These are phyloP conservation scores for Syncephalastrum contaminatum DNA, from an alignment of 371 early-diverging fungal genomes.

Conservation along the genomic window DNA sequence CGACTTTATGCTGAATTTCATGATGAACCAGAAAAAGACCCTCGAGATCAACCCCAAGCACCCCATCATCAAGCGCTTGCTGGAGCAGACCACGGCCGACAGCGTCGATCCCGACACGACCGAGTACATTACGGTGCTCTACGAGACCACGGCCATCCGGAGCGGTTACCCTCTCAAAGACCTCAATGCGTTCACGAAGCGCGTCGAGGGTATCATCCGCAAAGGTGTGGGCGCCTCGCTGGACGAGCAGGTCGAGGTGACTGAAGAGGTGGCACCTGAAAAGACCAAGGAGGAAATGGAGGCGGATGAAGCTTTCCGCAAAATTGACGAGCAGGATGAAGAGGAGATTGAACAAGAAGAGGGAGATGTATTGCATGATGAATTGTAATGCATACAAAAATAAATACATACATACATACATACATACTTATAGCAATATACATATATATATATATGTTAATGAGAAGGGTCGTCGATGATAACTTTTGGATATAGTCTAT, in stretches of 20 bases:
- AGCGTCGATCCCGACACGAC: constrained; percentile 50
- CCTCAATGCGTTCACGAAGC: constrained; percentile 58
- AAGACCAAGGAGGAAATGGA: constrained; percentile 38
- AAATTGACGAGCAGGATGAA: constrained; percentile 11
- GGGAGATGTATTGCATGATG: constrained; percentile 14
- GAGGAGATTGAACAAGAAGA: constrained; percentile 9
- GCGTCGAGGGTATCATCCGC: constrained; percentile 73
- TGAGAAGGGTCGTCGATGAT: no score
- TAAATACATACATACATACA: background rate
- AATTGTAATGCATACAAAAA: constrained; percentile 10
- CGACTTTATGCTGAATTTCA: constrained; percentile 55
- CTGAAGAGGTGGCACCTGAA: constrained; percentile 45
- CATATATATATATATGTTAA: no score
- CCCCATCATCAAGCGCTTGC: constrained; percentile 59
- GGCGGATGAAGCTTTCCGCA: constrained; percentile 31
- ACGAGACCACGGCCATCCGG: constrained; percentile 76
- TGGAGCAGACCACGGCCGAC: constrained; percentile 49
- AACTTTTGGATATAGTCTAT: no score
- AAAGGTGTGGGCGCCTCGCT: constrained; percentile 59
- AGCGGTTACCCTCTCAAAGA: constrained; percentile 75
- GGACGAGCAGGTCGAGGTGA: constrained; percentile 50
- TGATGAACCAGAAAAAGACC: constrained; percentile 71
- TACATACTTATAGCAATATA: no score
- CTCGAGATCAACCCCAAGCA: constrained; percentile 87
- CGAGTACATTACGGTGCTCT: constrained; percentile 65